Percentiles rank a stretch among this genome's conserved stretches.
These are phyloP conservation scores for Lachancea waltii DNA, from an alignment of 805 yeast species.

Conservation along the genomic window DNA sequence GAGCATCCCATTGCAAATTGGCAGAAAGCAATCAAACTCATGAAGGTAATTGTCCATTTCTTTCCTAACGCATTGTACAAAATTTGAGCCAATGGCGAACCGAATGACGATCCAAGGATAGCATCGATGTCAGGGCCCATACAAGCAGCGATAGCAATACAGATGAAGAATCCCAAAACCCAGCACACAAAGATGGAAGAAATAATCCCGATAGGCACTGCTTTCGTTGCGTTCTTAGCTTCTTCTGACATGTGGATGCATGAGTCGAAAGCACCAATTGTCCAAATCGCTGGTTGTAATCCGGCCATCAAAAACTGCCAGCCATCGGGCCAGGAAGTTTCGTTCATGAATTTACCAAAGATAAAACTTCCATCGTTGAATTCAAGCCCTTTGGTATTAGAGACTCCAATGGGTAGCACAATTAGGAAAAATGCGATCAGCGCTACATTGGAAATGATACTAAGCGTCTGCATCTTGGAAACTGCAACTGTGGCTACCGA, in stretches of 20 bases:
- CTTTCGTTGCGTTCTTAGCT: slow-evolving; percentile 51
- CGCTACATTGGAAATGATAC: slow-evolving; percentile 45
- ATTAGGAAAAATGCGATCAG: slow-evolving; percentile 47
- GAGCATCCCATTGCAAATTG: slow-evolving; percentile 64
- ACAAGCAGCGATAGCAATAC: slow-evolving; percentile 48
- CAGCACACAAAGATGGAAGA: slow-evolving; percentile 51
- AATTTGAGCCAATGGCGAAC: slow-evolving; percentile 61
- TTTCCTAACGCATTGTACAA: slow-evolving; percentile 54
- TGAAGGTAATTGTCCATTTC: slow-evolving; percentile 56
- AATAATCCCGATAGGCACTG: slow-evolving; percentile 59
- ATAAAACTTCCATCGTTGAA: slow-evolving; percentile 47
- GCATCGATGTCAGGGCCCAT: slow-evolving; percentile 39
- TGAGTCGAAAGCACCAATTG: slow-evolving; percentile 65
- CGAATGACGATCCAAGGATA: slow-evolving; percentile 40
- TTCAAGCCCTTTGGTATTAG: slow-evolving; percentile 11
- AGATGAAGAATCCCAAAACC: slow-evolving; percentile 48
- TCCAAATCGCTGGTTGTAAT: slow-evolving; percentile 66
- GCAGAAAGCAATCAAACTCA: slow-evolving; percentile 50
- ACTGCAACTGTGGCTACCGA: slow-evolving; percentile 46
- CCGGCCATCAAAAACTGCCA: slow-evolving; percentile 46
- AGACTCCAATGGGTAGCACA: slow-evolving; percentile 54
- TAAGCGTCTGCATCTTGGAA: slow-evolving; percentile 49
- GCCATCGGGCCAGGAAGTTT: slow-evolving; percentile 49
- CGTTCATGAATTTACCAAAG: slow-evolving; percentile 45
- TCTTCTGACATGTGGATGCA: slow-evolving; percentile 70